A percentile compares a stretch with the other conserved stretches of the same genome.
Evolutionary conservation across 2,329 filamentous ascomycete genomes (phyloP).

Genomic region (Paecilomyces sp.): DNA sequence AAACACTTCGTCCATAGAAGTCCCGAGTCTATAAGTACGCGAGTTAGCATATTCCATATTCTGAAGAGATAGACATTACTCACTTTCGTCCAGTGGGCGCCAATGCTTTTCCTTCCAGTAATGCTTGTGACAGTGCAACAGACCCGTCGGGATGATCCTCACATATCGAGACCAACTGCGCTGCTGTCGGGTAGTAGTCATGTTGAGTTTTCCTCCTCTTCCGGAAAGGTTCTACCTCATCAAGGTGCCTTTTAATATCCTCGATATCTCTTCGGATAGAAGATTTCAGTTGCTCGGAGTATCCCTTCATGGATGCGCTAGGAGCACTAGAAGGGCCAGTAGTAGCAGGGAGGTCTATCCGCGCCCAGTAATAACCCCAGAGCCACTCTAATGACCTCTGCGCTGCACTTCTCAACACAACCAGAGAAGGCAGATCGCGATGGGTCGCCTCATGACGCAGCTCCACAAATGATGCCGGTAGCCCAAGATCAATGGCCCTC

Average conservation of each 20-base stretch:
- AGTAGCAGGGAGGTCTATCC: slow-evolving; percentile 31
- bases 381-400: slow-evolving; percentile 72
- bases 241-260: slow-evolving; percentile 7
- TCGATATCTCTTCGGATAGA: slow-evolving; percentile 12
- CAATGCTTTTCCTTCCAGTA: slow-evolving; percentile 21
- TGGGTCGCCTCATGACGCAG: slow-evolving; percentile 85
- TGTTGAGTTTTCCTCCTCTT: slow-evolving; percentile 24
- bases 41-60: not conserved
- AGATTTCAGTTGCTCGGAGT: slow-evolving; percentile 9
- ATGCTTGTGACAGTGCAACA: slow-evolving; percentile 13
- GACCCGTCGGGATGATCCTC: slow-evolving; percentile 11
- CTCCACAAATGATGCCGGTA: slow-evolving; percentile 70
- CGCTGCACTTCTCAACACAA: slow-evolving; percentile 63
- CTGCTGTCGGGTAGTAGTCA: slow-evolving; percentile 11
- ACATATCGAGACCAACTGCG: slow-evolving; percentile 22
- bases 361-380: slow-evolving; percentile 79
- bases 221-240: slow-evolving; percentile 10
- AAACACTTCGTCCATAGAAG: slow-evolving; percentile 20
- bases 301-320: slow-evolving; percentile 1
- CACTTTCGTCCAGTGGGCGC: slow-evolving; percentile 20
- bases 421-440: slow-evolving; percentile 72
- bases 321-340: slow-evolving; percentile 3
- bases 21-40: slow-evolving; percentile 15
- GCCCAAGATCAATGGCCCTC: slow-evolving; percentile 31
- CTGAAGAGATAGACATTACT: slow-evolving; percentile 7